Percentiles rank a stretch among this genome's conserved stretches.
Conservation (phyloP, 352 stramenopile genomes). For the Phytophthora ramorum region DNA sequence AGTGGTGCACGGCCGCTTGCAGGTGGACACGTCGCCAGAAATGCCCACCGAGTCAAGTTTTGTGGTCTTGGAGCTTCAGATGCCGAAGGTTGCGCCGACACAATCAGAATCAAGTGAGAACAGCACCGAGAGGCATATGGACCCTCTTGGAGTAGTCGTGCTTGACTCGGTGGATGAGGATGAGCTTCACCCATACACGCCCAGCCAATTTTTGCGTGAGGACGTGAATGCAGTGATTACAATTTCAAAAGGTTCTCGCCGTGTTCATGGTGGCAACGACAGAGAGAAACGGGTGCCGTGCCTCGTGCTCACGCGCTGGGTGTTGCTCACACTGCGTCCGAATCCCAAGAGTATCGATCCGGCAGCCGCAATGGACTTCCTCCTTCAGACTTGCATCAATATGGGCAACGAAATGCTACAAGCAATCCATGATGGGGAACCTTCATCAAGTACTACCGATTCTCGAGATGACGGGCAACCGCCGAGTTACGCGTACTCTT, state of each 20-base stretch:
- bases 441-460: constrained; percentile 3
- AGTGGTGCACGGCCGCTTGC: constrained; percentile 33
- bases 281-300: constrained; percentile 22
- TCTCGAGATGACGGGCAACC: neutral
- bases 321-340: constrained; percentile 35
- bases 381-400: constrained; percentile 23
- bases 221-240: constrained; percentile 37
- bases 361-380: constrained; percentile 23
- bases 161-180: constrained; percentile 48
- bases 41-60: constrained; percentile 42
- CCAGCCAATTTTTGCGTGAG: constrained; percentile 31
- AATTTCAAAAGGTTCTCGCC: constrained; percentile 19
- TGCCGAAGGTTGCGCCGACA: constrained; percentile 3
- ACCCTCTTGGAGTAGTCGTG: constrained; percentile 26
- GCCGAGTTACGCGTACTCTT: neutral
- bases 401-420: constrained; percentile 41
- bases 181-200: constrained; percentile 40
- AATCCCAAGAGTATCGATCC: constrained; percentile 18
- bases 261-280: neutral
- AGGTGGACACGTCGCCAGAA: constrained; percentile 30
- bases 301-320: constrained; percentile 42
- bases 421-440: constrained; percentile 11
- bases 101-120: constrained; percentile 1
- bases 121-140: constrained; percentile 1
- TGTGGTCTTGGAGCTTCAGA: constrained; percentile 41